A percentile compares a stretch with the other conserved stretches of the same genome.
Evolutionary conservation across 2,329 filamentous ascomycete genomes (phyloP).

Genomic region (Apiospora rasikravindrae): DNA sequence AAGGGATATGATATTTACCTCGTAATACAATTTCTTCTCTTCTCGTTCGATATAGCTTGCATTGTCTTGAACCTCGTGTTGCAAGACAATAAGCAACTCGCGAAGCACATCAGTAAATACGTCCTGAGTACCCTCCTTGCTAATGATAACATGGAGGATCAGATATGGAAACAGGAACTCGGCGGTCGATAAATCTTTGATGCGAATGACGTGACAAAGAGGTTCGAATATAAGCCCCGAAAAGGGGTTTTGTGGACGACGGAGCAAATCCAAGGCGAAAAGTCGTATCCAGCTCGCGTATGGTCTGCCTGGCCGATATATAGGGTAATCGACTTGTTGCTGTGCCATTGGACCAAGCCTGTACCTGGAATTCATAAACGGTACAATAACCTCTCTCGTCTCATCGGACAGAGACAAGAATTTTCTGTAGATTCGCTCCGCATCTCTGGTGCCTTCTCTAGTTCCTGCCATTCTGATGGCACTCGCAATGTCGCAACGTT

Average conservation of each 20-base stretch:
- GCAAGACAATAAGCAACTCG: conserved; percentile 79
- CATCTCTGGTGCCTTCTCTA: conserved; percentile 53
- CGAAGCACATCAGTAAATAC: conserved; percentile 69
- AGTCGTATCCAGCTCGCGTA: conserved; percentile 83
- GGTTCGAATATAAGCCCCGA: conserved; percentile 80
- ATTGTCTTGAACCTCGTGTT: conserved; percentile 57
- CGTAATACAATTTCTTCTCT: conserved; percentile 82
- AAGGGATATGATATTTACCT: conserved; percentile 57
- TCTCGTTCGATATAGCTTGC: conserved; percentile 69
- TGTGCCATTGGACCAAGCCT: conserved; percentile 67
- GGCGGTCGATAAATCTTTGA: conserved; percentile 84
- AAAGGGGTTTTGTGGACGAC: conserved; percentile 75
- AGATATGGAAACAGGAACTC: conserved; percentile 90
- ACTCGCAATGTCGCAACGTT: conserved; percentile 73
- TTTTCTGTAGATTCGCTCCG: conserved; percentile 68
- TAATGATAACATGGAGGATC: conserved; percentile 81
- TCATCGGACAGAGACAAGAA: conserved; percentile 81
- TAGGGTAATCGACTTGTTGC: conserved; percentile 71
- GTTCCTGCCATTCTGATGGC: conserved; percentile 52
- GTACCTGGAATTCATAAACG: conserved; percentile 87
- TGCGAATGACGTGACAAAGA: conserved; percentile 79
- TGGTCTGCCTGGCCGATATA: conserved; percentile 70
- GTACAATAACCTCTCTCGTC: conserved; percentile 81
- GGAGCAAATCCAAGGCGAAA: conserved; percentile 82
- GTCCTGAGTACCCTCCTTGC: conserved; percentile 62